These are phyloP conservation scores for Eimeria tenella DNA, from an alignment of 169 alveolate species.

Conservation along the genomic window DNA sequence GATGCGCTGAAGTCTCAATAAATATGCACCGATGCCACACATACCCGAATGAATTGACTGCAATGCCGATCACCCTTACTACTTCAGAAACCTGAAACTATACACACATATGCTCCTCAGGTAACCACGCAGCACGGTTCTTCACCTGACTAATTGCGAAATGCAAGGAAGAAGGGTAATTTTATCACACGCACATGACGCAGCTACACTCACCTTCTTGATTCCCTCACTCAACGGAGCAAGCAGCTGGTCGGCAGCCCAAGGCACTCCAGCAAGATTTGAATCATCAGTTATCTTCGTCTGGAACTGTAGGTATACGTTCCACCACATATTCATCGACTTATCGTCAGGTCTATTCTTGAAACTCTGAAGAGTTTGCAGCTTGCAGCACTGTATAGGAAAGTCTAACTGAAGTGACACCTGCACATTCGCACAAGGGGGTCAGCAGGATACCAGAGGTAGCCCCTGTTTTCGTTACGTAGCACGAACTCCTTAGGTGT, in stretches of 20 bases:
- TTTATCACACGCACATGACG: neutral
- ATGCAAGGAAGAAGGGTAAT: no score
- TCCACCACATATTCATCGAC: slow-evolving; percentile 76
- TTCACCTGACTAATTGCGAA: neutral
- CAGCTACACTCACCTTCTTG: slow-evolving; percentile 2
- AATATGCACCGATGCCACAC: neutral
- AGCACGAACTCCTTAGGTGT: no score
- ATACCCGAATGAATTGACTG: slow-evolving; percentile 70
- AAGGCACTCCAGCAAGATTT: slow-evolving; percentile 50
- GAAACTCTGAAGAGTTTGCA: slow-evolving; percentile 54
- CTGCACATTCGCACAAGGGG: slow-evolving; percentile 17
- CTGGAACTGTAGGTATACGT: slow-evolving; percentile 64
- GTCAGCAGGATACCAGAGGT: neutral
- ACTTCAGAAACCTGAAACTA: slow-evolving; percentile 36
- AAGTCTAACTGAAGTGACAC: slow-evolving; percentile 60
- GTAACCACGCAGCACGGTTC: neutral
- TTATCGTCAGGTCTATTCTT: slow-evolving; percentile 59
- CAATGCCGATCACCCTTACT: slow-evolving; percentile 58
- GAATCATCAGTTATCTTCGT: slow-evolving; percentile 58
- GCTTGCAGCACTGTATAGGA: slow-evolving; percentile 71
- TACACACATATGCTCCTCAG: neutral
- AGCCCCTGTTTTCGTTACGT: no score
- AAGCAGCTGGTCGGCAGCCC: slow-evolving; percentile 64
- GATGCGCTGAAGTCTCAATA: neutral
- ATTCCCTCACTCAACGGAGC: slow-evolving; percentile 58